These are phyloP conservation scores for Pseudocercospora cruenta DNA, from an alignment of 2,329 filamentous ascomycete species.

Conservation along the genomic window DNA sequence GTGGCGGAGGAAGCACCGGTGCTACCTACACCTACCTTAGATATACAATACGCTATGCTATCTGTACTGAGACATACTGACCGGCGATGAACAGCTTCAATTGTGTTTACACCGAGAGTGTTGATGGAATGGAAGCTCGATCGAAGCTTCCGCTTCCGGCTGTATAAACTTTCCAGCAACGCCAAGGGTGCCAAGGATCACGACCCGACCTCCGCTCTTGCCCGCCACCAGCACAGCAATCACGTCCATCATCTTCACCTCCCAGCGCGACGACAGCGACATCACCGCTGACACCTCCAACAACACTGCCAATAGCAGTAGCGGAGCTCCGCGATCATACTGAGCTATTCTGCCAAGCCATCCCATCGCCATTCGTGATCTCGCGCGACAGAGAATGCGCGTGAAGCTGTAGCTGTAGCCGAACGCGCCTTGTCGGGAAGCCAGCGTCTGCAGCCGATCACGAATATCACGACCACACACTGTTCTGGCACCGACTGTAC, in stretches of 20 bases:
- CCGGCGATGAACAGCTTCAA: not conserved
- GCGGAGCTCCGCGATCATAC: conserved; percentile 10
- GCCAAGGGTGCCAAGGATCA: too few species aligned
- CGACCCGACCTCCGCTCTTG: not conserved
- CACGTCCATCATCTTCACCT: conserved; percentile 13
- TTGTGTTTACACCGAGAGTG: not conserved
- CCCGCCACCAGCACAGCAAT: not conserved
- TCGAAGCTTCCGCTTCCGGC: not conserved
- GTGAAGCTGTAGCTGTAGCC: conserved; percentile 9
- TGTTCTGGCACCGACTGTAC: not conserved
- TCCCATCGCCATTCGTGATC: conserved; percentile 2
- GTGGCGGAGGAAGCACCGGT: not conserved
- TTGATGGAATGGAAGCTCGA: not conserved
- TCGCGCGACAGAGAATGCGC: conserved; percentile 19
- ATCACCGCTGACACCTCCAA: conserved; percentile 6
- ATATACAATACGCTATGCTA: not conserved
- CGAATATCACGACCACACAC: conserved; percentile 1
- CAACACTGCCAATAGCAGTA: conserved; percentile 9
- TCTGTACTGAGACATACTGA: conserved; percentile 1
- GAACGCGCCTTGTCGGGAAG: conserved; percentile 9
- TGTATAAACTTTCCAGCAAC: not conserved
- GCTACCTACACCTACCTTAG: conserved; percentile 24
- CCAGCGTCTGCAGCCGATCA: not conserved
- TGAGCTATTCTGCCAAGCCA: not conserved
- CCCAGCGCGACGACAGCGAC: conserved; percentile 9